A percentile compares a stretch with the other conserved stretches of the same genome.
phyloP scores from a whole-genome alignment of 306 rosid genomes.

The Medicago ruthenica region DNA sequence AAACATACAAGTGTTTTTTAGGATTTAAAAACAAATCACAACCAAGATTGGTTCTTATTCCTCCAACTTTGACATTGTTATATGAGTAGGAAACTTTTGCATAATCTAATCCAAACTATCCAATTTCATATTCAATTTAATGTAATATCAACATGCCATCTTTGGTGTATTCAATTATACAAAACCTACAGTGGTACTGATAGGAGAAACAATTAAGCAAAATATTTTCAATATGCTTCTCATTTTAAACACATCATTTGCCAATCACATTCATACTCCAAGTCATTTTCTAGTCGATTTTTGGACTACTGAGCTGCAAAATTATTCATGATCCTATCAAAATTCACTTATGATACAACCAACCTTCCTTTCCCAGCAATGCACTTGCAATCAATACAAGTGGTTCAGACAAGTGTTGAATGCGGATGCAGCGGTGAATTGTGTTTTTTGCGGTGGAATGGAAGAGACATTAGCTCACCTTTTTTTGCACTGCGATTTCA shows the following conservation, averaged over 20 bases:
- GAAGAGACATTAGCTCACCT: too few relatives aligned
- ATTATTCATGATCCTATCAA: not conserved
- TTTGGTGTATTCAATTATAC: not conserved
- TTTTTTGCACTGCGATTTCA: too few relatives aligned
- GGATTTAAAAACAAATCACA: too few relatives aligned
- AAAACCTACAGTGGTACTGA: conserved; percentile 12
- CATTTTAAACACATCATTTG: not conserved
- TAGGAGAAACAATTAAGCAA: conserved; percentile 12
- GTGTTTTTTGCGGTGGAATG: too few relatives aligned
- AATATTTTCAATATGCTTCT: conserved; percentile 22
- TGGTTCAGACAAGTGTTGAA: too few relatives aligned
- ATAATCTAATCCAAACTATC: conserved; percentile 10
- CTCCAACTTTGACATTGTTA: not conserved
- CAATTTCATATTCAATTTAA: not conserved
- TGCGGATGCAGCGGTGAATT: too few relatives aligned
- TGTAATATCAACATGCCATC: not conserved
- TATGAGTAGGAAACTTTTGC: conserved; percentile 2
- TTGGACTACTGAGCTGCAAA: conserved; percentile 3
- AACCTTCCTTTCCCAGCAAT: conserved; percentile 4
- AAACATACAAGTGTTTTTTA: too few relatives aligned
- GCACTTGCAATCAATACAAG: not conserved
- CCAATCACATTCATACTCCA: conserved; percentile 4
- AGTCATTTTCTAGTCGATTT: not conserved
- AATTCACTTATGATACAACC: conserved; percentile 8
- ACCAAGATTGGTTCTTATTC: not conserved